Evolutionary conservation across 768 basidiomycete genomes (phyloP).

Genomic region (Lactifluus rugatus): DNA sequence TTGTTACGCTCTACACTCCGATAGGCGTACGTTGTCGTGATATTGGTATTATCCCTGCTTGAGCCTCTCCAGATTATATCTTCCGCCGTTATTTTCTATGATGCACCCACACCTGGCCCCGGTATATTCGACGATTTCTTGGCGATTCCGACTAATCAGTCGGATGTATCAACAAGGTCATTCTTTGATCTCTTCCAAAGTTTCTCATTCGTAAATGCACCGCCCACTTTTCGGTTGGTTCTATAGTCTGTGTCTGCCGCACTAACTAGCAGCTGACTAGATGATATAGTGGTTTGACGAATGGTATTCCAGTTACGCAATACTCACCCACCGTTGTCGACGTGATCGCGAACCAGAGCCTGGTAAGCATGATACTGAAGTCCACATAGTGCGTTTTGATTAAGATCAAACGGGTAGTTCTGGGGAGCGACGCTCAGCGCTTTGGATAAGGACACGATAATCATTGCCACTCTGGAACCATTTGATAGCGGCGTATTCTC

Average conservation of each 20-base stretch:
- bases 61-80: neutral
- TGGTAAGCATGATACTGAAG: neutral
- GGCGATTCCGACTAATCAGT: neutral
- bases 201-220: neutral
- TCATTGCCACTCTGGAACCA: neutral
- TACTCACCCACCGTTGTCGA: conserved; percentile 1
- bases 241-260: neutral
- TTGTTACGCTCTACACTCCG: neutral
- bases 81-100: conserved; percentile 9
- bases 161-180: neutral
- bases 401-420: neutral
- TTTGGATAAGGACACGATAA: neutral
- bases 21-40: neutral
- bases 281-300: neutral
- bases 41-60: neutral
- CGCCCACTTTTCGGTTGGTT: neutral
- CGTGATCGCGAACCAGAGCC: neutral
- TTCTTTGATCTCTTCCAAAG: neutral
- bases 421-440: neutral
- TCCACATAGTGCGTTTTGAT: neutral
- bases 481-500: neutral
- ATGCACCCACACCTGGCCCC: conserved; percentile 13
- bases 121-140: conserved; percentile 20
- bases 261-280: neutral
- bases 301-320: neutral